phyloP scores from a whole-genome alignment of 2,329 filamentous ascomycete species.

The Orbilia ellipsospora region DNA sequence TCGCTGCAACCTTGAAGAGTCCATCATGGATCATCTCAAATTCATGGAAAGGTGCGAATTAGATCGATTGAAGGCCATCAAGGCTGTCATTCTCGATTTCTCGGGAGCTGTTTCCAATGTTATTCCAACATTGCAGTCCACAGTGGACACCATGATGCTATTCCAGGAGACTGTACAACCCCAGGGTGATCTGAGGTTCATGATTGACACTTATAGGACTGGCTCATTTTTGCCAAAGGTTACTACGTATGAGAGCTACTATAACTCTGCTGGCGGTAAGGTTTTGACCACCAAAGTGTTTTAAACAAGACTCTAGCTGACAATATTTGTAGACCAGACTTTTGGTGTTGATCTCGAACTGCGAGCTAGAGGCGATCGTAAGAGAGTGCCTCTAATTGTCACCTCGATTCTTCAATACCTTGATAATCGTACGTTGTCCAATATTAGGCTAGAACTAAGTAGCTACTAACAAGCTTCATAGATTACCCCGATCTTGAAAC shows the following conservation, averaged over 20 bases:
- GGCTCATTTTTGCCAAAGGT: constrained; percentile 92
- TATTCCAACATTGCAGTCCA: constrained; percentile 93
- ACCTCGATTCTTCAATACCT: constrained; percentile 94
- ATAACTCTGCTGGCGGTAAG: constrained; percentile 86
- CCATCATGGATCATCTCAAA: constrained; percentile 88
- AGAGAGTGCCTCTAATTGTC: constrained; percentile 90
- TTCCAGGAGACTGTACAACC: constrained; percentile 99
- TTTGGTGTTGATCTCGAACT: constrained; percentile 99
- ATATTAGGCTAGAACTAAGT: neutral
- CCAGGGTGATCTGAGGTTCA: constrained; percentile 85
- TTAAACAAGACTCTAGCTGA: no score
- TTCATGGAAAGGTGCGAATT: constrained; percentile 98
- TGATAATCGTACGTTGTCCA: constrained; percentile 74
- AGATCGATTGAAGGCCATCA: constrained; percentile 95
- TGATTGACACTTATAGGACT: constrained; percentile 96
- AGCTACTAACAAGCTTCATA: constrained; percentile 57
- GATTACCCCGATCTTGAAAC: constrained; percentile 97
- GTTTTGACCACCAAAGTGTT: no score
- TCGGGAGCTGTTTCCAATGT: constrained; percentile 97
- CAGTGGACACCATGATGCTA: constrained; percentile 98
- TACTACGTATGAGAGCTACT: constrained; percentile 97
- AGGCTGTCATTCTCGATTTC: constrained; percentile 97
- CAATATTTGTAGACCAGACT: constrained; percentile 75
- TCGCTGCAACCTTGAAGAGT: constrained; percentile 93
- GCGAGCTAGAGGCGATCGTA: constrained; percentile 89